Evolutionary conservation across 225 moss, liverwort and hornwort genomes (phyloP), one percentile per base, ranked within the genome.

Genomic region (Polytrichum formosum): DNA sequence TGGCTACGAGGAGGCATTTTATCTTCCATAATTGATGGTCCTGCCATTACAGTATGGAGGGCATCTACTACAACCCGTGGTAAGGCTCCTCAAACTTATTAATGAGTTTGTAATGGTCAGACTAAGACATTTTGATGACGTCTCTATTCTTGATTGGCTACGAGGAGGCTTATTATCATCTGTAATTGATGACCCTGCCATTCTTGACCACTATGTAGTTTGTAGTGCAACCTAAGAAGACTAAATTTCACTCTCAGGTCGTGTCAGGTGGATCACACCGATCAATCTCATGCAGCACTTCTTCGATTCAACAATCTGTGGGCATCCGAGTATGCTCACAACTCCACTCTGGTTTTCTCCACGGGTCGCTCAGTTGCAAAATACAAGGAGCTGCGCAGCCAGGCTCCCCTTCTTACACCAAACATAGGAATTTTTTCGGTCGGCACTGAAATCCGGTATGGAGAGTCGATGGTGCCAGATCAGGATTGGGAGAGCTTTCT

Each of bases 221-320:
- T 13, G 13, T 16, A 46, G 46, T 46, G 4, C 46, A 46, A 46
- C 46, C 13, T 13, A 46, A 46, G 46, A 13, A 46, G 46, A 46
- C 63, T 79, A 72, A 83, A 72, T 70, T 66, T 72, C 26, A 69
- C 64, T 53, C 86, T 73, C 86, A 80, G 83, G 63, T 76, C 60
- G 67, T 84, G 82, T 75, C 92, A 92, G 92, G 92, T 92, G 70
- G 92, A 92, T 74, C 90, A 92, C 70, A 68, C 61, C 66, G 92
- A 90, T 71, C 65, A 61, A 18, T 78, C 69, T 18, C 87, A 88
- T 59, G 53, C 61, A 10, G 75, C 84, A 33, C 81, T 90, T 64
- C 79, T 92, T 27, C 70, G 81, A 30, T 92, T 92, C 77, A 84
- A 90, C 62, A 78, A 81, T 69, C 69, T 90, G 72, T 92, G 92